Evolutionary conservation across 192 early-diverging fungal genomes (phyloP).

Genomic region (Chytriomyces sp.): DNA sequence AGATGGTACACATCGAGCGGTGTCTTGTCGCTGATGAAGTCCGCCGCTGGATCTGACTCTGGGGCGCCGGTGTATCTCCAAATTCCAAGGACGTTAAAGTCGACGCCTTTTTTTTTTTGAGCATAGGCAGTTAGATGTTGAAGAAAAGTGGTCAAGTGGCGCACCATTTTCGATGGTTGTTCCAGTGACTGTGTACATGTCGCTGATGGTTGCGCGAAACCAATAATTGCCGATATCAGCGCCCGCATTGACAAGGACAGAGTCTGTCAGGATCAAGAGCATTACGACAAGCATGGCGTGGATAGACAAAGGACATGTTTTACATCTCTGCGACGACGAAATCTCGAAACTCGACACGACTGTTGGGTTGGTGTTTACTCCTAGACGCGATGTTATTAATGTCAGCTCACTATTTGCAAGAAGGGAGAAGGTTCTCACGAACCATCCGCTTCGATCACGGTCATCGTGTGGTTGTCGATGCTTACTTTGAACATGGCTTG

Average conservation of each 20-base stretch:
- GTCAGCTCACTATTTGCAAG: background rate
- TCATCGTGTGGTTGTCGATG: constrained; percentile 78
- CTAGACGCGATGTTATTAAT: background rate
- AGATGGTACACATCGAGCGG: constrained; percentile 14
- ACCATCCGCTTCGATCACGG: constrained; percentile 81
- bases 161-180: constrained; percentile 2
- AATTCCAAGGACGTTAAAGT: background rate
- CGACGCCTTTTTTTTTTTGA: background rate
- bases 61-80: constrained; percentile 20
- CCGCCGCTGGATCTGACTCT: background rate
- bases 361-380: background rate
- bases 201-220: constrained; percentile 21
- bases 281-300: background rate
- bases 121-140: background rate
- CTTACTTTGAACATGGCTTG: constrained; percentile 73
- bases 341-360: background rate
- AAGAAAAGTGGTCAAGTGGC: background rate
- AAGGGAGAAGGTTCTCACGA: no score
- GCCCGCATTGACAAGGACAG: constrained; percentile 14
- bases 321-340: constrained; percentile 14
- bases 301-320: background rate
- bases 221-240: constrained; percentile 8
- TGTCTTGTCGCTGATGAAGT: background rate
- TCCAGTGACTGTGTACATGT: constrained; percentile 25
- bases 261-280: background rate